Evolutionary conservation across 2,329 filamentous ascomycete genomes (phyloP).

Genomic region (Beauveria sp.): DNA sequence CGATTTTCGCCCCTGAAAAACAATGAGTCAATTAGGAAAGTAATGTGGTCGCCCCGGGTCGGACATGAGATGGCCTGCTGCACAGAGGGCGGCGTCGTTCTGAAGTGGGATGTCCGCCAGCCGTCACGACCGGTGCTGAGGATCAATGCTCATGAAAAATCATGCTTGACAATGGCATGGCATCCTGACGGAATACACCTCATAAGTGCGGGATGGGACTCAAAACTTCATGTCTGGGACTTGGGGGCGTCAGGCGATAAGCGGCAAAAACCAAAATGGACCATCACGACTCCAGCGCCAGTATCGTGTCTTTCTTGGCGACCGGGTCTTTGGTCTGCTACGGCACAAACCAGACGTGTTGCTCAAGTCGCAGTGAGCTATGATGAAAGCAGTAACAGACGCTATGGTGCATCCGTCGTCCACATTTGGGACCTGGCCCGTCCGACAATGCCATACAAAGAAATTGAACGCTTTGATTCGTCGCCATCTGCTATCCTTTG

Average conservation of each 20-base stretch:
- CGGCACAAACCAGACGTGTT: slow-evolving; percentile 49
- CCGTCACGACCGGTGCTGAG: slow-evolving; percentile 44
- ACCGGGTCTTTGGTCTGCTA: slow-evolving; percentile 58
- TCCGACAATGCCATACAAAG: slow-evolving; percentile 59
- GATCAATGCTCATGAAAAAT: slow-evolving; percentile 54
- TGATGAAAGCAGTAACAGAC: slow-evolving; percentile 46
- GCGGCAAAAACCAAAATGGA: slow-evolving; percentile 56
- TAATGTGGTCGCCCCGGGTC: slow-evolving; percentile 58
- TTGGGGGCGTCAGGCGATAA: slow-evolving; percentile 52
- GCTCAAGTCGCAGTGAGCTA: slow-evolving; percentile 58
- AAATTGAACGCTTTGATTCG: slow-evolving; percentile 52
- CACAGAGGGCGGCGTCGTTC: slow-evolving; percentile 52
- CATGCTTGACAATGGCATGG: slow-evolving; percentile 55
- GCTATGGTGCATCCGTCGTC: slow-evolving; percentile 49
- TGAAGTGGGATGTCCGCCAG: slow-evolving; percentile 59
- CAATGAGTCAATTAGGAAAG: slow-evolving; percentile 45
- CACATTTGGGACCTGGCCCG: slow-evolving; percentile 64
- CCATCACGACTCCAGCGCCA: slow-evolving; percentile 53
- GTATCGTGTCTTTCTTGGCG: slow-evolving; percentile 55
- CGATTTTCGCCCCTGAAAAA: slow-evolving; percentile 33
- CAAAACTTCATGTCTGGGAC: slow-evolving; percentile 59
- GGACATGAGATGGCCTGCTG: slow-evolving; percentile 57
- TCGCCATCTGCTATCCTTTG: slow-evolving; percentile 53
- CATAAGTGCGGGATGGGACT: slow-evolving; percentile 55
- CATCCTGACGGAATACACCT: slow-evolving; percentile 61